Percentiles rank a stretch among this genome's conserved stretches.
phyloP scores from a whole-genome alignment of 371 early-diverging fungal species.

The Amoeboaphelidium protococcarum region DNA sequence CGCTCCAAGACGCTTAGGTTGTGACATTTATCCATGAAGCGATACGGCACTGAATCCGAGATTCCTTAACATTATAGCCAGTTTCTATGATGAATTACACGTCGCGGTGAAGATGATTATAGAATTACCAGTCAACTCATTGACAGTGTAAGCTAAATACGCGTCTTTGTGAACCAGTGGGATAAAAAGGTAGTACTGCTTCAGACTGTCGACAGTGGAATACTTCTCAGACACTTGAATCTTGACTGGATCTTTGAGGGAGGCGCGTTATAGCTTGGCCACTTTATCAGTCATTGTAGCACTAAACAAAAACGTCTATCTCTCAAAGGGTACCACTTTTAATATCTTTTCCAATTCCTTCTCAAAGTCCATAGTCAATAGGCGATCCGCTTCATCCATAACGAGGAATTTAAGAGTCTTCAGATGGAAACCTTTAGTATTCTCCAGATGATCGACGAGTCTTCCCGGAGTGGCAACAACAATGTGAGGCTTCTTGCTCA shows the following conservation, averaged over 20 bases:
- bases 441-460: slow-evolving; percentile 68
- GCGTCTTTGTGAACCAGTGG: slow-evolving; percentile 76
- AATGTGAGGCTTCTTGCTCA: slow-evolving; percentile 69
- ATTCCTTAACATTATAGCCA: slow-evolving; percentile 56
- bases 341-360: slow-evolving; percentile 57
- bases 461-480: slow-evolving; percentile 95
- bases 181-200: slow-evolving; percentile 73
- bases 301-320: slow-evolving; percentile 78
- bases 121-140: slow-evolving; percentile 39
- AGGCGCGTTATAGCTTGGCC: slow-evolving; percentile 19
- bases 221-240: slow-evolving; percentile 53
- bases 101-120: slow-evolving; percentile 80
- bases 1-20: slow-evolving; percentile 64
- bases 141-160: slow-evolving; percentile 52
- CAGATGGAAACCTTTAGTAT: slow-evolving; percentile 32
- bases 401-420: slow-evolving; percentile 17
- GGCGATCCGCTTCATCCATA: slow-evolving; percentile 92
- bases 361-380: slow-evolving; percentile 57
- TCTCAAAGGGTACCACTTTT: slow-evolving; percentile 35
- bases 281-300: slow-evolving; percentile 86
- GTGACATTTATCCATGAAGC: slow-evolving; percentile 79
- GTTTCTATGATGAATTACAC: slow-evolving; percentile 48
- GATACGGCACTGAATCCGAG: slow-evolving; percentile 65
- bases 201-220: slow-evolving; percentile 57
- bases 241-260: slow-evolving; percentile 25